Conservation (phyloP, 495 filamentous ascomycete species). For the Penicillium riverlandense region DNA sequence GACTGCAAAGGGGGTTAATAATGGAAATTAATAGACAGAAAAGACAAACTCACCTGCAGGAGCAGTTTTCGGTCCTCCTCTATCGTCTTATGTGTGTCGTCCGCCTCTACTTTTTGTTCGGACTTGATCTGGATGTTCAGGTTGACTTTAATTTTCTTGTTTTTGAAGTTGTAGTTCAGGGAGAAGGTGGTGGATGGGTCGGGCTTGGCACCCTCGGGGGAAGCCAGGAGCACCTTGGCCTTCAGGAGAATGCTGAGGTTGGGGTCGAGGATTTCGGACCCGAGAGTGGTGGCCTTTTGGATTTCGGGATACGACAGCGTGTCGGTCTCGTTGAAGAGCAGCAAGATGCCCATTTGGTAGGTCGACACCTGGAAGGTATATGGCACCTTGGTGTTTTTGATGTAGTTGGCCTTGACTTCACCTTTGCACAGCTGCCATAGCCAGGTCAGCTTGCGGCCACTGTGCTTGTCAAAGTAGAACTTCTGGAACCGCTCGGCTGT, state of each 20-base stretch:
- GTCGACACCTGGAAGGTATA: constrained; percentile 98
- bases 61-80: constrained; percentile 96
- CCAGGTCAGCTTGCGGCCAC: constrained; percentile 93
- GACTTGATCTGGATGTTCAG: constrained; percentile 91
- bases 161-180: constrained; percentile 92
- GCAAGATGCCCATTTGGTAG: constrained; percentile 94
- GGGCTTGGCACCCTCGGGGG: constrained; percentile 64
- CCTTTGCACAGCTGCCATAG: constrained; percentile 98
- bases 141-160: constrained; percentile 95
- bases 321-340: constrained; percentile 90
- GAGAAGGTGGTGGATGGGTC: constrained; percentile 67
- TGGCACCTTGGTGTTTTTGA: constrained; percentile 77
- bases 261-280: constrained; percentile 75
- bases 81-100: constrained; percentile 98
- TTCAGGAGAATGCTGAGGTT: constrained; percentile 79
- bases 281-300: constrained; percentile 67
- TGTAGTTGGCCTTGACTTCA: constrained; percentile 89
- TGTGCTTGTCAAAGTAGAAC: constrained; percentile 95
- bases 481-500: constrained; percentile 82
- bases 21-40: constrained; percentile 5
- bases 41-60: constrained; percentile 70
- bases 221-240: constrained; percentile 72
- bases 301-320: constrained; percentile 85
- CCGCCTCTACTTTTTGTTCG: constrained; percentile 89
- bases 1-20: constrained; percentile 53